These are phyloP conservation scores for Rhodotorula sp. DNA, from an alignment of 1,284 basidiomycete species.

Conservation along the genomic window DNA sequence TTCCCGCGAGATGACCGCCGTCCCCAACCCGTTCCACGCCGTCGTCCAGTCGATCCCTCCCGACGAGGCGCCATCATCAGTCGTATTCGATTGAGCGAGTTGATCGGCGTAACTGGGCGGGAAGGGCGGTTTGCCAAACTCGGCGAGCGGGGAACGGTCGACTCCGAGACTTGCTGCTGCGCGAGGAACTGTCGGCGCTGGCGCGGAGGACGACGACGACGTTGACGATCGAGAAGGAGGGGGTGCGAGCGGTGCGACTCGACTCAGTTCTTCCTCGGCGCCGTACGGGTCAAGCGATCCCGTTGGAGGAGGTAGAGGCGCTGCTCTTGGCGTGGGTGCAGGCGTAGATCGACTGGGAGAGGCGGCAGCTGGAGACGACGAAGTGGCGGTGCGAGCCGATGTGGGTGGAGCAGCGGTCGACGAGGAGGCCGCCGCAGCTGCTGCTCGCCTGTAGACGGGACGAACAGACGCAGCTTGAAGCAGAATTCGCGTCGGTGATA, in stretches of 20 bases:
- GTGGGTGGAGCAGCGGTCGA: background rate
- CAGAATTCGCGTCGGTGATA: background rate
- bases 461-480: background rate
- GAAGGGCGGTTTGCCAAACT: background rate
- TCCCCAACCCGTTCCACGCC: slow-evolving; percentile 78
- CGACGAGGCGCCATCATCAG: background rate
- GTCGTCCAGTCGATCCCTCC: slow-evolving; percentile 72
- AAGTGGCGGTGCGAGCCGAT: slow-evolving; percentile 1
- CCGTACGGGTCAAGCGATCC: background rate
- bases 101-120: slow-evolving; percentile 3
- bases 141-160: slow-evolving; percentile 7
- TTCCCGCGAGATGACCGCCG: slow-evolving; percentile 74
- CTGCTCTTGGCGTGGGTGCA: background rate
- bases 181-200: background rate
- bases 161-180: background rate
- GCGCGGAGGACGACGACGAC: background rate
- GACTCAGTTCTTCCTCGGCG: background rate
- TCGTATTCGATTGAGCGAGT: background rate
- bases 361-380: background rate
- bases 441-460: background rate
- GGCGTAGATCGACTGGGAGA: background rate
- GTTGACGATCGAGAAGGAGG: background rate
- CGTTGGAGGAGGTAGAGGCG: background rate
- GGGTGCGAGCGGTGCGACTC: background rate
- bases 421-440: background rate